A percentile compares a stretch with the other conserved stretches of the same genome.
Evolutionary conservation across 768 basidiomycete genomes (phyloP).

Genomic region (Goffeauzyma gilvescens): DNA sequence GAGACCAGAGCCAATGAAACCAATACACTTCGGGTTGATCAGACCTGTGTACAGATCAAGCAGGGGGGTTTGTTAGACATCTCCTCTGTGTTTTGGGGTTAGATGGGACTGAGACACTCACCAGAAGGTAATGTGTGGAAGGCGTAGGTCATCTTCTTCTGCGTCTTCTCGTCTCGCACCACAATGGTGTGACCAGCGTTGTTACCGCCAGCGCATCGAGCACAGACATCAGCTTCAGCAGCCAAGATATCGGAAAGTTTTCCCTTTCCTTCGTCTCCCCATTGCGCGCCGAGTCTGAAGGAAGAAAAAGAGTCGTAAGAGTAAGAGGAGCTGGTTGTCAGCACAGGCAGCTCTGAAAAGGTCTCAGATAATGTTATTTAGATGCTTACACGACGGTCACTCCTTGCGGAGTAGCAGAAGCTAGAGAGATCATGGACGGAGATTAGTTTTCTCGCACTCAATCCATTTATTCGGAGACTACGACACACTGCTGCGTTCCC

Average conservation of each 20-base stretch:
- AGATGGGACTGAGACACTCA: conserved; percentile 33
- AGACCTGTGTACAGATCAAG: conserved; percentile 39
- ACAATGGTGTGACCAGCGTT: conserved; percentile 99
- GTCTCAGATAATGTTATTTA: too few relatives aligned
- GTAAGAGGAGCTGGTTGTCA: not conserved
- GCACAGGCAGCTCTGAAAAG: not conserved
- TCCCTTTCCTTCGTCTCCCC: conserved; percentile 36
- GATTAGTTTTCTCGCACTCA: too few relatives aligned
- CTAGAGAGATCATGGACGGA: too few relatives aligned
- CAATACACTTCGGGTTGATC: conserved; percentile 65
- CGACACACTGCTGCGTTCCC: too few relatives aligned
- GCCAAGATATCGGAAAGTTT: conserved; percentile 94
- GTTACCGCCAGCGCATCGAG: conserved; percentile 92
- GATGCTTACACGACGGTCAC: conserved; percentile 19
- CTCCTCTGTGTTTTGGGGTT: not conserved
- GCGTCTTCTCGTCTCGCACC: conserved; percentile 44
- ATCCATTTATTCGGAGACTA: too few relatives aligned
- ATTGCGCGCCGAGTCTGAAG: conserved; percentile 33
- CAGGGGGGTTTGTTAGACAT: not conserved
- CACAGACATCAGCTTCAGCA: conserved; percentile 74
- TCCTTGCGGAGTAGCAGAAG: conserved; percentile 23
- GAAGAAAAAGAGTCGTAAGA: not conserved
- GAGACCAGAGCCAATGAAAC: conserved; percentile 83
- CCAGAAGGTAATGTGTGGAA: conserved; percentile 92
- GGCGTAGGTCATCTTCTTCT: conserved; percentile 58